Base-by-base conservation (phyloP, 345 rosid species). In the Lenwebbia sp. region DNA sequence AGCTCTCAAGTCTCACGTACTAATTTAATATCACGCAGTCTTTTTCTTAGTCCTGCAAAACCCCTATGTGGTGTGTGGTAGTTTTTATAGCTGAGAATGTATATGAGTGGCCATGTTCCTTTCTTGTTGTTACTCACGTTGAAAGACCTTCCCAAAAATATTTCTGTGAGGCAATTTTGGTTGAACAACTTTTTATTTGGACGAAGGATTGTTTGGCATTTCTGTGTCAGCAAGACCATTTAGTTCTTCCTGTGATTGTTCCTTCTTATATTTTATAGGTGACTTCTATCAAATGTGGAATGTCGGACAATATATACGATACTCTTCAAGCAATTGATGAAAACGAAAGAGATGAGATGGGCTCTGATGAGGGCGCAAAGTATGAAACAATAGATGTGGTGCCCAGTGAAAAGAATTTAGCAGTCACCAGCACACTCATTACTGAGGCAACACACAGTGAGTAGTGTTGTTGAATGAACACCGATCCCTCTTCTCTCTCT, bases 291-390 rank as follows among this genome's bases (percentile, higher is more conserved):
- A 95, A 90, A 93, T 88, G 74, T 84, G 98, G 97, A 85, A 91
- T 92, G 92, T 95, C 96, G 93, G 98, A 97, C 92, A 97, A 95
- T 85, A 91, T 94, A 76, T 95, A 97, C 90, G 97, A 95, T 90
- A 86, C 93, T 89, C 78, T 91, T n/a, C 92, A 90, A 84, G 88
- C 85, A 52, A 76, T 88, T 15, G 87, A 50, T 82, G 86, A 86
- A 75, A 58, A 65, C 62, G 93, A 89, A 28, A 53, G 54, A 14
- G 54, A 83, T n/a, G 76, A 57, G 55, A 86, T 33, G 30, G 47
- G 14, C 41, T 55, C 85, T 88, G 86, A 86, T 33, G 84, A 81
- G 23, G 54, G 58, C 22, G 4, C 87, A 28, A 86, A 86, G 84
- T 88, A 85, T 52, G 91, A 88, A 86, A 87, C 58, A 86, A 89